These are phyloP conservation scores for Epichloe gansuensis DNA, from an alignment of 2,329 filamentous ascomycete species.

Conservation along the genomic window DNA sequence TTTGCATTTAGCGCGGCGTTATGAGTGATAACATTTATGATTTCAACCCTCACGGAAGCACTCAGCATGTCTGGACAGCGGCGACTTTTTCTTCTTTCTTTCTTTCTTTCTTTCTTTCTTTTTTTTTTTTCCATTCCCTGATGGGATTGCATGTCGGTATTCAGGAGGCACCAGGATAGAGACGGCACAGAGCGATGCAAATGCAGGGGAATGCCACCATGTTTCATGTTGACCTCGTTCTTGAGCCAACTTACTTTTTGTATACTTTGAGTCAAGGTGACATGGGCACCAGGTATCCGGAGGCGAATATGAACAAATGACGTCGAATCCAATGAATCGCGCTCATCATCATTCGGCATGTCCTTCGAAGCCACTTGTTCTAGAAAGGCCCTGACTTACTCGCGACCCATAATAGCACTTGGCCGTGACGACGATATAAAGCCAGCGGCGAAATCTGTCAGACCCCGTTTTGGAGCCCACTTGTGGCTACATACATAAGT, in stretches of 20 bases:
- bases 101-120: not conserved
- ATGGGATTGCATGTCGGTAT: no score
- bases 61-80: no score
- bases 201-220: not conserved
- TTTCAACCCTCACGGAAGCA: not conserved
- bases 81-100: not conserved
- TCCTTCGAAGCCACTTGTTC: not conserved
- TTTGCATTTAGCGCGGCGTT: slow-evolving; percentile 6
- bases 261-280: not conserved
- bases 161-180: not conserved
- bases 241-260: not conserved
- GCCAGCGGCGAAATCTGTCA: not conserved
- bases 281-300: not conserved
- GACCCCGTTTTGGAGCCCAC: no score
- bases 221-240: not conserved
- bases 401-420: not conserved
- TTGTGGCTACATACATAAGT: no score
- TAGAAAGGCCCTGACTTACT: not conserved
- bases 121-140: no score
- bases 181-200: not conserved
- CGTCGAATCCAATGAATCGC: no score
- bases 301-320: not conserved
- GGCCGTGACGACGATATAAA: not conserved
- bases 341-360: not conserved
- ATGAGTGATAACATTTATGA: slow-evolving; percentile 1